A percentile compares a stretch with the other conserved stretches of the same genome.
Evolutionary conservation across 805 yeast genomes (phyloP).

Genomic region (Lipomyces sp.): DNA sequence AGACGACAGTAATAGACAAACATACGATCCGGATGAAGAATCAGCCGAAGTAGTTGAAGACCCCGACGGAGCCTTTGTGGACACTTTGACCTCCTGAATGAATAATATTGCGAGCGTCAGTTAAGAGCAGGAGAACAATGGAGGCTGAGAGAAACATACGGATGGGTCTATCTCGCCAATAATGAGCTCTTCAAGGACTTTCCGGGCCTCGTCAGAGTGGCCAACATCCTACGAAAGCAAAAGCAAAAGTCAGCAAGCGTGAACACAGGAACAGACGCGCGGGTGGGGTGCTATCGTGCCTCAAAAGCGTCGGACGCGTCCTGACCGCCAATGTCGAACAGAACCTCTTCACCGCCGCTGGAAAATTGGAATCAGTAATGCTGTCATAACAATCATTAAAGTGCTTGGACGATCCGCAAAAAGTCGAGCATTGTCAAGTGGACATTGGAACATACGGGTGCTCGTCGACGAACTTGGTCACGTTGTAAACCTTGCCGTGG

Average conservation of each 20-base stretch:
- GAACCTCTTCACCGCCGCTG: conserved; percentile 76
- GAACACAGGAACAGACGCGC: no score
- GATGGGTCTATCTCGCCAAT: conserved; percentile 74
- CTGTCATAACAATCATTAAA: background rate
- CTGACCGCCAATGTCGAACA: conserved; percentile 73
- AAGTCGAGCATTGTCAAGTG: background rate
- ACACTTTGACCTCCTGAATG: conserved; percentile 2
- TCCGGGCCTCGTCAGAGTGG: conserved; percentile 94
- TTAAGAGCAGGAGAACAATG: background rate
- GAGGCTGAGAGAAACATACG: conserved; percentile 27
- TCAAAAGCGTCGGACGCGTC: conserved; percentile 70
- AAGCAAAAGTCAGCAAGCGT: background rate
- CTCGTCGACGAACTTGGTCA: conserved; percentile 51
- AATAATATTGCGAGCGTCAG: background rate
- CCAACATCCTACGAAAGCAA: conserved; percentile 69
- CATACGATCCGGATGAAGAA: conserved; percentile 4
- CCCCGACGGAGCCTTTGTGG: background rate
- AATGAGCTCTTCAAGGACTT: conserved; percentile 60
- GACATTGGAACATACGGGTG: conserved; percentile 48
- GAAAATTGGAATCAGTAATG: background rate
- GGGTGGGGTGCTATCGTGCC: no score
- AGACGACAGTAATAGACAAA: background rate
- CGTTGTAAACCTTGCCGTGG: conserved; percentile 65
- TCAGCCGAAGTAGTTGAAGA: background rate
- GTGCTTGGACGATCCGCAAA: background rate